A percentile compares a stretch with the other conserved stretches of the same genome.
Conservation (phyloP, 2,329 filamentous ascomycete species). For the Botryotinia narcissicola region DNA sequence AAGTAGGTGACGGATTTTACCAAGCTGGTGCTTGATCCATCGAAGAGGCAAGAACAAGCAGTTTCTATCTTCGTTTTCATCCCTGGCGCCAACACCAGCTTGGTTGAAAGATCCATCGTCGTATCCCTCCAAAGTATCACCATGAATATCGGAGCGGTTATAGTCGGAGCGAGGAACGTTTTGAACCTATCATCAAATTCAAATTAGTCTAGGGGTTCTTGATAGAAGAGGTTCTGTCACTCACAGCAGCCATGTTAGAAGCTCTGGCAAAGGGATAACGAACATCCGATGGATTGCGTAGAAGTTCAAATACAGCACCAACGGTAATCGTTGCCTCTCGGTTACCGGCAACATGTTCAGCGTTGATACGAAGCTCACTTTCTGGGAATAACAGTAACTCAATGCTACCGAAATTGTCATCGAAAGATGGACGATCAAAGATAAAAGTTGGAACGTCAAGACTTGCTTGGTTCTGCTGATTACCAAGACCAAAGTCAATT, state of each 20-base stretch:
- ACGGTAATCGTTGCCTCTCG: background rate
- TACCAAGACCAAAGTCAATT: background rate
- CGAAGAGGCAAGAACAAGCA: background rate
- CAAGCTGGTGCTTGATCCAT: background rate
- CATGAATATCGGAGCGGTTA: background rate
- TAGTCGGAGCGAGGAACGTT: background rate
- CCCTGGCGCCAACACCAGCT: no score
- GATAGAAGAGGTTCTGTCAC: background rate
- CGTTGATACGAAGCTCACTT: background rate
- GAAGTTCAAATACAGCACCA: background rate
- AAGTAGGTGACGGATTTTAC: background rate
- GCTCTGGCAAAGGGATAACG: background rate
- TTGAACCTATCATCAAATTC: background rate
- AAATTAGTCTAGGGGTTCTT: background rate
- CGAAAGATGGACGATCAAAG: background rate
- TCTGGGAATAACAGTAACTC: background rate
- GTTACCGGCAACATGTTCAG: background rate
- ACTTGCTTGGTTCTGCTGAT: background rate
- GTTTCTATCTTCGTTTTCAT: background rate
- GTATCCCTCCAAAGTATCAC: background rate
- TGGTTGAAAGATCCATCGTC: background rate
- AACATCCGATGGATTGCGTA: background rate
- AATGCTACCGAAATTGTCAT: background rate
- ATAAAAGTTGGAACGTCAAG: background rate
- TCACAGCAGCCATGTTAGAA: slow-evolving; percentile 3